Base-by-base conservation (phyloP, 768 basidiomycete genomes). In the Leccinum disarticulatum region DNA sequence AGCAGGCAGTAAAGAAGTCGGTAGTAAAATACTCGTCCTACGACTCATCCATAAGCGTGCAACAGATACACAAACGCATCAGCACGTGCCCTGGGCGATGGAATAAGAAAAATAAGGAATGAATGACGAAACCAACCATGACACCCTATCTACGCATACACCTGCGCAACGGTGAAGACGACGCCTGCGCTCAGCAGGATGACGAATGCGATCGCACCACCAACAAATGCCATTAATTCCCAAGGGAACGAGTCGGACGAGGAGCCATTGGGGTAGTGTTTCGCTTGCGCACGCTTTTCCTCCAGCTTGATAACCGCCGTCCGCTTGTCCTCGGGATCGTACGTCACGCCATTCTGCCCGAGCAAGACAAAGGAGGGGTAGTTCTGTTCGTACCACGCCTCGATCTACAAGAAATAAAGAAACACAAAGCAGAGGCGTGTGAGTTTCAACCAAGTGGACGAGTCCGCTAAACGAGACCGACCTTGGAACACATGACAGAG, bases 331-430 rank as follows among this genome's bases (percentile, higher is more conserved):
- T 66, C 49, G 3, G 77, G 68, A 69, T 87, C 76, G 62, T 83
- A 78, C 3, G 73, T 64, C 33, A 74, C 64, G 1, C 70, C 66
- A 4, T 61, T 52, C 28, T 64, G 52, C 10, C 63, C 64, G 27
- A 70, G 58, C 1, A 64, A 19, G 48, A 99, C 83, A 79, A 96
- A 97, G 3, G 94, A 92, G 3, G 96, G 96, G 77, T 92, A 99
- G 73, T 95, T 81, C 65, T 87, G 90, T 74, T 98, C 96, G 58
- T 79, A 86, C 96, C 96, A 98, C 75, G 87, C 85, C 67, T 98
- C 95, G 72, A 98, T 92, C 93, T 88, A 54, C 61, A 62, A 27
- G 64, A 38, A 51, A 8, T 9, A 56, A 56, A 58, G 36, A 15
- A 38, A 36, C 35, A 31, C 31, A 31, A 13, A 13, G 9, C 13